Conservation (phyloP, 257 asterid species). For the Mentha longifolia region DNA sequence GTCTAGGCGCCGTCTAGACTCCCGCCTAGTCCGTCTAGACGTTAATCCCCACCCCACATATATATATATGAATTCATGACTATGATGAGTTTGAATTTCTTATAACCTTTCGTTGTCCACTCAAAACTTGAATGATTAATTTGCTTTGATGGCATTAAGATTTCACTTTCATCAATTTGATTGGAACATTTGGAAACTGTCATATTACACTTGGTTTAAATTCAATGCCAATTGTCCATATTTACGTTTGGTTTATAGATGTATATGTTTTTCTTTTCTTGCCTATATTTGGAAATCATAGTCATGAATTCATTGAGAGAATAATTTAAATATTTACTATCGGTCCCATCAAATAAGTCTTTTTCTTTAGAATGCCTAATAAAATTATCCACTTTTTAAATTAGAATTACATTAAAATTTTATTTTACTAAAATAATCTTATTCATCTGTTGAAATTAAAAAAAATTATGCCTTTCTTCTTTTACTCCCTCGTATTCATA, state of each 20-base stretch:
- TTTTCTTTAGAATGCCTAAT: no score
- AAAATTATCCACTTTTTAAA: no score
- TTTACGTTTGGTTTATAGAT: neutral
- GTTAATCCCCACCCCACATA: no score
- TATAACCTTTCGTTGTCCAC: slow-evolving; percentile 27
- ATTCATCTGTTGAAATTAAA: no score
- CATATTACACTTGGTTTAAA: neutral
- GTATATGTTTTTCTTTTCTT: neutral
- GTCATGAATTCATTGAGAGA: neutral
- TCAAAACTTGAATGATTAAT: slow-evolving; percentile 5
- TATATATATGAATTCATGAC: neutral
- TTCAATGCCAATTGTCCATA: neutral
- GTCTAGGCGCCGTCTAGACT: no score
- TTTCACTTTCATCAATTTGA: slow-evolving; percentile 32
- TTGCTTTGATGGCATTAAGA: slow-evolving; percentile 27
- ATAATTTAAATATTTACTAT: neutral
- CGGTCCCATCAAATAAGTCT: no score
- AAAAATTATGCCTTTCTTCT: no score
- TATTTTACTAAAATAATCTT: no score
- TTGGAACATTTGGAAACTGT: slow-evolving; percentile 21
- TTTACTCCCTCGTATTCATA: no score
- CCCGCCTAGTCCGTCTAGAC: no score
- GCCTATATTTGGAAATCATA: neutral
- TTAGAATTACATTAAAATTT: no score
- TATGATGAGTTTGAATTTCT: slow-evolving; percentile 20